Evolutionary conservation across 2,329 filamentous ascomycete genomes (phyloP).

Genomic region (Taxawa tesnikishii): DNA sequence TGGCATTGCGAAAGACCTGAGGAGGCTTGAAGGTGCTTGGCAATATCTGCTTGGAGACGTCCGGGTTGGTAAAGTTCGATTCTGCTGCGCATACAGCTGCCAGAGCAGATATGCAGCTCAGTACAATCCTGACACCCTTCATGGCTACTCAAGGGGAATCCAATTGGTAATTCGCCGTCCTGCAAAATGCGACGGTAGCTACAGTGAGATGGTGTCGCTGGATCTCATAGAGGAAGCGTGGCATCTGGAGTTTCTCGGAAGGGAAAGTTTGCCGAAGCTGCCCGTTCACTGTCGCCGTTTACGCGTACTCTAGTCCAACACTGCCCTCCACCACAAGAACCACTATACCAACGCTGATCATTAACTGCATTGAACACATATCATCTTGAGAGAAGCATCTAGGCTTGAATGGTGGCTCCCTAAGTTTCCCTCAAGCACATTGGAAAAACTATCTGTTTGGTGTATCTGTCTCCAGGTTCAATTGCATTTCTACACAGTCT

Average conservation of each 20-base stretch:
- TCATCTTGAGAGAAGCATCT: no score
- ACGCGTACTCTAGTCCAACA: no score
- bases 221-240: background rate
- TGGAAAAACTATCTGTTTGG: no score
- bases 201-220: background rate
- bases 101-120: slow-evolving; percentile 39
- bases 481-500: no score
- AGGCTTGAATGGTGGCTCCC: no score
- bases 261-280: background rate
- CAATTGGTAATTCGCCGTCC: background rate
- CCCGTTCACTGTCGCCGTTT: no score
- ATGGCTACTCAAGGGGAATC: slow-evolving; percentile 13
- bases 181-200: background rate
- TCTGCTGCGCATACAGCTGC: slow-evolving; percentile 44
- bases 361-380: no score
- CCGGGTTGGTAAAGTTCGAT: slow-evolving; percentile 47
- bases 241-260: background rate
- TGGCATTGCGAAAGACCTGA: slow-evolving; percentile 86
- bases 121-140: slow-evolving; percentile 24
- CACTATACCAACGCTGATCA: no score
- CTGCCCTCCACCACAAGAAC: no score
- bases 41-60: slow-evolving; percentile 37
- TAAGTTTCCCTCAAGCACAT: no score
- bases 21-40: slow-evolving; percentile 60
- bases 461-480: no score